A percentile compares a stretch with the other conserved stretches of the same genome.
Evolutionary conservation across 495 filamentous ascomycete species (phyloP).

Genomic region (Entonaema liquescens): DNA sequence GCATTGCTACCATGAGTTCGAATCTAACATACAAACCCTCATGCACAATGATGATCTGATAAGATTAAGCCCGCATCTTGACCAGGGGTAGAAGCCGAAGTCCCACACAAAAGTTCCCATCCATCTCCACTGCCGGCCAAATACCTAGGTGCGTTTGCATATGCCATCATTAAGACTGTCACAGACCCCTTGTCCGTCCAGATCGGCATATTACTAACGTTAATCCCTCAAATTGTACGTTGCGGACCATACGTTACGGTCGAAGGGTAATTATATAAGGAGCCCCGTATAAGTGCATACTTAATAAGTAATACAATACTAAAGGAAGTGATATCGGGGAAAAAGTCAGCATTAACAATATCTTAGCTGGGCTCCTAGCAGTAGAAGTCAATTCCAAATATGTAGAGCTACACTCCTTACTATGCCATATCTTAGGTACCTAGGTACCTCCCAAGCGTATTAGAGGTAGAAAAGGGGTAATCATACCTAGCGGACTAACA

Average conservation of each 20-base stretch:
- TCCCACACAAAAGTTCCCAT: not conserved
- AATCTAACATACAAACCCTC: not conserved
- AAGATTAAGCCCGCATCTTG: not conserved
- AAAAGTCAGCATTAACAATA: not conserved
- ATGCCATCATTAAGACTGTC: too few species aligned
- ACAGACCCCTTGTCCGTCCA: not conserved
- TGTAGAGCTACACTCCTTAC: not conserved
- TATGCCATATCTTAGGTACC: too few species aligned
- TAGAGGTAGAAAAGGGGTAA: too few species aligned
- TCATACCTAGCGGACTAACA: too few species aligned
- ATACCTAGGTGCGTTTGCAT: not conserved
- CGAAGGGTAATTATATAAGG: not conserved
- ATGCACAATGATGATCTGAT: conserved; percentile 1
- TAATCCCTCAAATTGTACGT: not conserved
- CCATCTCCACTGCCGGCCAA: not conserved
- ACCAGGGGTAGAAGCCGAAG: not conserved
- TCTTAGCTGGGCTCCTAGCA: not conserved
- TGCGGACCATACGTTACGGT: not conserved
- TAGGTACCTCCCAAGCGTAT: too few species aligned
- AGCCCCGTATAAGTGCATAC: not conserved
- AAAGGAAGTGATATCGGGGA: too few species aligned
- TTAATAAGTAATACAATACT: not conserved
- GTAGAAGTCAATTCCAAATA: not conserved
- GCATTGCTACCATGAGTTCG: not conserved
- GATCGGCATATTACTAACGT: not conserved